Evolutionary conservation across 2,329 filamentous ascomycete genomes (phyloP).

Genomic region (Clarireedia monteithiana): DNA sequence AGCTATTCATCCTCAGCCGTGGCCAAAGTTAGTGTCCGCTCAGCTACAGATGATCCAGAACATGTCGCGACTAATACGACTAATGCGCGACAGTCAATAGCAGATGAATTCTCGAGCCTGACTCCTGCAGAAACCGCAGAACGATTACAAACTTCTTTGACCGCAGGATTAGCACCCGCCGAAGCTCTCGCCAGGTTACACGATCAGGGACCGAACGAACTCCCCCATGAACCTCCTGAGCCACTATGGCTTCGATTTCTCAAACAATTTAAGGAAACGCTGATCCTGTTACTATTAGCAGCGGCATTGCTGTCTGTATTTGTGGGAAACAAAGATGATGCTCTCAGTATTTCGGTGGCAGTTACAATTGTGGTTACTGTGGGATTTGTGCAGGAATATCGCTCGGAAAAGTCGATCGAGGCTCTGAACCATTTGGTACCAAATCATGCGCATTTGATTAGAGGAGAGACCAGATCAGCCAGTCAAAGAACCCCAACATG

Average conservation of each 20-base stretch:
- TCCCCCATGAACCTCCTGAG: slow-evolving; percentile 88
- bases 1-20: slow-evolving; percentile 26
- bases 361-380: slow-evolving; percentile 96
- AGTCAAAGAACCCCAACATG: slow-evolving; percentile 33
- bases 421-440: slow-evolving; percentile 89
- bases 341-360: slow-evolving; percentile 88
- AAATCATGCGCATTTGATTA: slow-evolving; percentile 91
- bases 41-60: slow-evolving; percentile 10
- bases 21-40: slow-evolving; percentile 24
- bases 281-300: slow-evolving; percentile 84
- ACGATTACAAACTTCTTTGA: slow-evolving; percentile 73
- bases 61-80: slow-evolving; percentile 5
- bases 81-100: slow-evolving; percentile 29
- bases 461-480: slow-evolving; percentile 33
- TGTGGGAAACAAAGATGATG: slow-evolving; percentile 91
- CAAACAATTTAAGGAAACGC: slow-evolving; percentile 92
- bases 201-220: slow-evolving; percentile 84
- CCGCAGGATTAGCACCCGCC: slow-evolving; percentile 68
- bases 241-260: slow-evolving; percentile 91
- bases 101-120: slow-evolving; percentile 58
- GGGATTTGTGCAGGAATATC: slow-evolving; percentile 94
- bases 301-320: slow-evolving; percentile 84
- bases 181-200: slow-evolving; percentile 75
- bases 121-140: slow-evolving; percentile 72
- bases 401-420: slow-evolving; percentile 95